Evolutionary conservation across 129 eudicot genomes (phyloP), one percentile per base, ranked within the genome.

Genomic region (Mikania micrantha): DNA sequence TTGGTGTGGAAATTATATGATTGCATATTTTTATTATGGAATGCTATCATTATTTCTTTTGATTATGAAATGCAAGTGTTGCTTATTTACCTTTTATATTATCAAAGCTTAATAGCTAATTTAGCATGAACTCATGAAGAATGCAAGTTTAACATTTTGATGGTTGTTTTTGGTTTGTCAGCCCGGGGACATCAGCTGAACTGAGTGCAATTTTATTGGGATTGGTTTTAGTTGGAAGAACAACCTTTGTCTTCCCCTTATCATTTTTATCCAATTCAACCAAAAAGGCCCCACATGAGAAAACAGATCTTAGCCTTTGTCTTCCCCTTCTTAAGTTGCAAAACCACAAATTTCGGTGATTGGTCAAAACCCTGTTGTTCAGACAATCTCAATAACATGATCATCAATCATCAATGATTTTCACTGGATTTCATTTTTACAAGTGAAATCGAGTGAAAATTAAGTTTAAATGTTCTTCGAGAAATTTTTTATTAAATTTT

Each of bases 221-320:
- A 24, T 31, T 87, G 24, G 60, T 82, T 45, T 68, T 84, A 72
- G 52, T 87, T 49, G 95, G 95, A 19, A 77, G 95, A 77, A 90
- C 88, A 20, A 85, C 90, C 41, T 84, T 87, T 79, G 90, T 87
- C 19, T 87, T 84, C 61, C 90, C 95, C 4, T 61, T 87, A 15
- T 87, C 95, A 13, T 72, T 87, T 71, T 64, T 87, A 75, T 74
- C 84, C 54, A 87, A 87, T 77, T 79, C 84, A 49, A 42, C 72
- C 10, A 84, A 82, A 80, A 87, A 87, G 58, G 24, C 68, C 49
- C 61, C 69, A 27, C 64, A 67, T 4, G 82, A 81, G 36, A 71
- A 74, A 42, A 79, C 84, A 32, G 68, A 64, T 69, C 63, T 84
- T 45, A 75, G 74, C 77, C 79, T 34, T 34, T 34, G 1, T n/a